phyloP scores from a whole-genome alignment of 2,329 filamentous ascomycete species.

The Dactylonectria estremocensis region DNA sequence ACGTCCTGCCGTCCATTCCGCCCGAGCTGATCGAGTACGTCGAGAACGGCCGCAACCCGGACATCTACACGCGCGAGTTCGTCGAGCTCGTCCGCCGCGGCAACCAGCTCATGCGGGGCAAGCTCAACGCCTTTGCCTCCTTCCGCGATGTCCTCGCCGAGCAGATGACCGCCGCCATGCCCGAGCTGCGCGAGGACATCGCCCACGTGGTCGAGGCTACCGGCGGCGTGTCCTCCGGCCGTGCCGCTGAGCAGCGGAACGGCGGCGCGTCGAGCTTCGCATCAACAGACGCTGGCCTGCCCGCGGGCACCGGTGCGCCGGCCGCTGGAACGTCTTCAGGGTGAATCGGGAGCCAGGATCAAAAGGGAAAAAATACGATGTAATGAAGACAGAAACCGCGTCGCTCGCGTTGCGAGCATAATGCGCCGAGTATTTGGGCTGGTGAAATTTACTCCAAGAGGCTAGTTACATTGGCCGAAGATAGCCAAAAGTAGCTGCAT shows the following conservation, averaged over 20 bases:
- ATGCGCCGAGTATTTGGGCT: constrained; percentile 19
- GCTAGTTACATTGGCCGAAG: neutral
- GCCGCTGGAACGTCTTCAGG: constrained; percentile 22
- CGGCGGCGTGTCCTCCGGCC: constrained; percentile 48
- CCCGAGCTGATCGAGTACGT: constrained; percentile 78
- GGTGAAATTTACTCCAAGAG: neutral
- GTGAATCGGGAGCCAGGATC: constrained; percentile 4
- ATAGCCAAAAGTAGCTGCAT: neutral
- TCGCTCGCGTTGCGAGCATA: constrained; percentile 32
- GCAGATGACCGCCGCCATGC: constrained; percentile 71
- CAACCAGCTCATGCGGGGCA: constrained; percentile 78
- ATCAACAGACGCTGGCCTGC: neutral
- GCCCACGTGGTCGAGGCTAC: constrained; percentile 65
- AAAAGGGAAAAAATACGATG: neutral
- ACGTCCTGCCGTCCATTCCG: constrained; percentile 68
- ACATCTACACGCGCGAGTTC: constrained; percentile 82
- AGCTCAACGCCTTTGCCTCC: constrained; percentile 71
- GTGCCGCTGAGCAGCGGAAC: constrained; percentile 32
- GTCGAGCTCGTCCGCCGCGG: constrained; percentile 77
- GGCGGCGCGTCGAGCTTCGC: constrained; percentile 15
- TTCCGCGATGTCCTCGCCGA: constrained; percentile 76
- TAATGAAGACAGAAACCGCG: constrained; percentile 7
- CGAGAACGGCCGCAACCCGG: constrained; percentile 79
- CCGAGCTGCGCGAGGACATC: constrained; percentile 71
- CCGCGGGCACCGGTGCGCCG: constrained; percentile 21